Percentiles rank a stretch among this genome's conserved stretches.
phyloP scores from a whole-genome alignment of 139 green algal genomes.

The Nannochloris sp. region DNA sequence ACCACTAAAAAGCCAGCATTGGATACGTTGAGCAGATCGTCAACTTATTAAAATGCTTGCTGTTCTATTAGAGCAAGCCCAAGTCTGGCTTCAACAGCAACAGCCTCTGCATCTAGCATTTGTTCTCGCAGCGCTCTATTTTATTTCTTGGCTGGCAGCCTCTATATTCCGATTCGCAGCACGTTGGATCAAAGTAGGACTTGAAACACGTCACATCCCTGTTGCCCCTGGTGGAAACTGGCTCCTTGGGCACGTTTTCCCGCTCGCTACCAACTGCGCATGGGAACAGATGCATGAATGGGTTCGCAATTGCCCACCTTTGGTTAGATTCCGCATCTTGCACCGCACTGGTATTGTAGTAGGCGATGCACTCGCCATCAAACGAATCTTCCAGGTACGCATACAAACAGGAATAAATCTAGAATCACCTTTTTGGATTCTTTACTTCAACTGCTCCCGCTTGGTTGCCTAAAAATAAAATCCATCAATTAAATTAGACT shows the following conservation, averaged over 20 bases:
- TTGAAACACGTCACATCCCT: not conserved
- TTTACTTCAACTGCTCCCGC: not conserved
- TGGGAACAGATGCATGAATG: slow-evolving; percentile 75
- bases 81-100: not conserved
- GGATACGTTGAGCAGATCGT: no score
- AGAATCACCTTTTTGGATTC: no score
- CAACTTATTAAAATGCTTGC: not conserved
- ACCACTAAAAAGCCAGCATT: no score
- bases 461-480: not conserved
- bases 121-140: not conserved
- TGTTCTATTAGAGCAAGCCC: not conserved
- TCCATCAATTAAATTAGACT: not conserved
- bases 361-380: slow-evolving; percentile 53
- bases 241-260: slow-evolving; percentile 28
- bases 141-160: not conserved
- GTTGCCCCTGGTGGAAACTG: slow-evolving; percentile 13
- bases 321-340: slow-evolving; percentile 60
- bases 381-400: slow-evolving; percentile 70
- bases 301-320: slow-evolving; percentile 22
- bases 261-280: slow-evolving; percentile 25
- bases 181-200: slow-evolving; percentile 12
- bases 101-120: not conserved
- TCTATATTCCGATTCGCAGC: no score
- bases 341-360: slow-evolving; percentile 58
- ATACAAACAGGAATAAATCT: no score